phyloP scores from a whole-genome alignment of 176 grass and related monocot species.

The Zoysia pacifica region DNA sequence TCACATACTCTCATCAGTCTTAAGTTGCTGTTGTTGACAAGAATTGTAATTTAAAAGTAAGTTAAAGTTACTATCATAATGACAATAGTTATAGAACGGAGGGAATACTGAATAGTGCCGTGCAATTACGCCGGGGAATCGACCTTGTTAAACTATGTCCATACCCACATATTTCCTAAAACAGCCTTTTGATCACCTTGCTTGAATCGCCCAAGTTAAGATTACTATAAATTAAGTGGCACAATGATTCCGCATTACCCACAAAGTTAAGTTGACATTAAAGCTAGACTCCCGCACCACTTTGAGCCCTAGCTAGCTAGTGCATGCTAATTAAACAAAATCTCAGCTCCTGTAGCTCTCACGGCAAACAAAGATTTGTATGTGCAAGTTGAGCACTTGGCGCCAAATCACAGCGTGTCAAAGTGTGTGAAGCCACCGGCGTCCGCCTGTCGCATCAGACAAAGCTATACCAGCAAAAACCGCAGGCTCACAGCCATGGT shows the following conservation, averaged over 20 bases:
- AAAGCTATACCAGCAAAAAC: slow-evolving; percentile 6
- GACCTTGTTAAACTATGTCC: background rate
- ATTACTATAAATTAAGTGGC: background rate
- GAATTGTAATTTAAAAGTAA: no score
- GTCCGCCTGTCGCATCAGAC: background rate
- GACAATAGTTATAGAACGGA: no score
- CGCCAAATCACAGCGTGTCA: slow-evolving; percentile 38
- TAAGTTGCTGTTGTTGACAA: no score
- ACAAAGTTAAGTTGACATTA: slow-evolving; percentile 41
- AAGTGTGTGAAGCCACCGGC: slow-evolving; percentile 15
- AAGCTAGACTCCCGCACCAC: slow-evolving; percentile 19
- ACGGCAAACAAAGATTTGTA: slow-evolving; percentile 9
- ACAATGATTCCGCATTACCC: slow-evolving; percentile 52
- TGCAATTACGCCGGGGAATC: background rate
- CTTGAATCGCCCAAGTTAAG: slow-evolving; percentile 4
- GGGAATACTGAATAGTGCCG: no score
- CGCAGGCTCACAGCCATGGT: background rate
- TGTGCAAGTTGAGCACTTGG: slow-evolving; percentile 36
- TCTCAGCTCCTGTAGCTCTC: background rate
- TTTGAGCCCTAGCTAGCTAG: slow-evolving; percentile 20
- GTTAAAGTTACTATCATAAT: no score
- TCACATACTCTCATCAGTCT: no score
- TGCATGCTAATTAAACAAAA: background rate
- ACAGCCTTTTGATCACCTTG: background rate
- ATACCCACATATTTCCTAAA: slow-evolving; percentile 26